Evolutionary conservation across 2,329 filamentous ascomycete genomes (phyloP).

Genomic region (Rhinocladiella mackenziei): DNA sequence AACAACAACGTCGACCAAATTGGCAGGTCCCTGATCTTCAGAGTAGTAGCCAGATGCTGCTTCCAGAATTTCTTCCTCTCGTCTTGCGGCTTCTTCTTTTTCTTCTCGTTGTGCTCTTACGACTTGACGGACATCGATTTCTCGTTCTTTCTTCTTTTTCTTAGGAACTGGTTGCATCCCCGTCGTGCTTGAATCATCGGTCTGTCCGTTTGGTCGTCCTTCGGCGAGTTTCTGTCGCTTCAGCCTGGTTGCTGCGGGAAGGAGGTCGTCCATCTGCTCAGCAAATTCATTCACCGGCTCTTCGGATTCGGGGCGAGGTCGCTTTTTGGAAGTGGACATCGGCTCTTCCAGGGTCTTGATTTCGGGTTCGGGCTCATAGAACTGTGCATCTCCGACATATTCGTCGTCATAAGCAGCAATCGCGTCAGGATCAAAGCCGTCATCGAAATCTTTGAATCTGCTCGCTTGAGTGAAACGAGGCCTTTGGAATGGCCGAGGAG

Average conservation of each 20-base stretch:
- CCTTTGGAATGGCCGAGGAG: constrained; percentile 35
- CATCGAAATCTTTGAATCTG: constrained; percentile 72
- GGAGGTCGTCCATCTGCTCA: constrained; percentile 65
- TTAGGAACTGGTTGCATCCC: constrained; percentile 35
- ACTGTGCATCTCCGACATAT: constrained; percentile 8
- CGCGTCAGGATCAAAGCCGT: constrained; percentile 46
- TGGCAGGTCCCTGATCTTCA: constrained; percentile 56
- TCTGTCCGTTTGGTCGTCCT: constrained; percentile 46
- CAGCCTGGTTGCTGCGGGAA: constrained; percentile 70
- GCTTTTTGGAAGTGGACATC: constrained; percentile 29
- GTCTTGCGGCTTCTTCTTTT: constrained; percentile 59
- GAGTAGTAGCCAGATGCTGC: constrained; percentile 64
- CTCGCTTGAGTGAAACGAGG: constrained; percentile 28
- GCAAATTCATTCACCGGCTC: constrained; percentile 35
- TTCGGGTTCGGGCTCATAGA: constrained; percentile 6
- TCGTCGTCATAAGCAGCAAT: constrained; percentile 25
- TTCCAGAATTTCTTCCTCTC: constrained; percentile 49
- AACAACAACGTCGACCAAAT: constrained; percentile 71
- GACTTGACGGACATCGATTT: constrained; percentile 65
- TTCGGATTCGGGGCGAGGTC: constrained; percentile 31
- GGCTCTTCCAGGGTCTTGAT: constrained; percentile 20
- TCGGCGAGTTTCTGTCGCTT: constrained; percentile 67
- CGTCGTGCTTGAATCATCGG: constrained; percentile 11
- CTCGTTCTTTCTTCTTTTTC: constrained; percentile 46
- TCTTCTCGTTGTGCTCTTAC: constrained; percentile 53